These are phyloP conservation scores for Vigna nakashimae DNA, from an alignment of 306 rosid species.

Conservation along the genomic window DNA sequence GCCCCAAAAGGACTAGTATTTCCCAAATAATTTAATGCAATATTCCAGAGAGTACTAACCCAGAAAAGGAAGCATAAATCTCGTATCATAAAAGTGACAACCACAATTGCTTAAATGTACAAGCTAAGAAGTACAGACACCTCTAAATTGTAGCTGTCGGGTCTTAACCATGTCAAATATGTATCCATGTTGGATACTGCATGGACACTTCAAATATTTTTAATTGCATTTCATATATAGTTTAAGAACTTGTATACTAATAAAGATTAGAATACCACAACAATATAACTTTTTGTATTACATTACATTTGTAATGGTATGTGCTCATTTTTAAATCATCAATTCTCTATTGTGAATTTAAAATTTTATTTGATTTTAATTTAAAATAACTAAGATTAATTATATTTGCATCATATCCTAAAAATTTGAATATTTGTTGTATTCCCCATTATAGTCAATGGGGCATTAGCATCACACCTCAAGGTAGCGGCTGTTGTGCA, in stretches of 20 bases:
- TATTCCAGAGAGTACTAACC: neutral
- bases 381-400: neutral
- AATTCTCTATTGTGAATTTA: neutral
- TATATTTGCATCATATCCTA: neutral
- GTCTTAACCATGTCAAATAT: neutral
- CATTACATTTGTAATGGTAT: neutral
- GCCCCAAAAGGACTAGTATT: slow-evolving; percentile 26
- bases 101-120: neutral
- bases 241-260: no score
- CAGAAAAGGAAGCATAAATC: neutral
- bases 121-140: neutral
- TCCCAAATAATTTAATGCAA: slow-evolving; percentile 34
- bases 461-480: no score
- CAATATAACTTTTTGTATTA: neutral
- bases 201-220: neutral
- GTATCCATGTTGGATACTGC: neutral
- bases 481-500: no score
- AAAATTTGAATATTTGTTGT: neutral
- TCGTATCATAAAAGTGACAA: neutral
- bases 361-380: neutral
- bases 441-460: no score
- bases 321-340: neutral
- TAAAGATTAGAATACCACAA: no score
- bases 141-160: neutral
- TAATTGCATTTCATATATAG: no score